Base-by-base conservation (phyloP, 2,329 filamentous ascomycete species). In the Tolypocladium ophioglossoides region DNA sequence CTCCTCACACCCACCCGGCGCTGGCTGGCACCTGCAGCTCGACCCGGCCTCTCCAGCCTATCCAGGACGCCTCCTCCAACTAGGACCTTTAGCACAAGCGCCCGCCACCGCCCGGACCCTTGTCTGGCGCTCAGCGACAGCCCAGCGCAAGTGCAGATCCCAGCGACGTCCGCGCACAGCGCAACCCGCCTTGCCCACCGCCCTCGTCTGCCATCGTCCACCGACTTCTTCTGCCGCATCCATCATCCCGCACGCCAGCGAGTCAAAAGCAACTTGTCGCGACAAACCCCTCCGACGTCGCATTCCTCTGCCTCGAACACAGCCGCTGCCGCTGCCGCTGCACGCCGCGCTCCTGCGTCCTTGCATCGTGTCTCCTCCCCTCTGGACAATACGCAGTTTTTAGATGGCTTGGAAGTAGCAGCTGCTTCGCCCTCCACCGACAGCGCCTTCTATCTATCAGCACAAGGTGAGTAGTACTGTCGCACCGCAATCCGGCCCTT, bases 331-430 rank as follows among this genome's bases (percentile, higher is more conserved):
- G 18, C 35, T 14, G 35, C n/a, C 37, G 37, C 34, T 30, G 35
- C 49, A 27, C 35, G 20, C 34, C 35, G 22, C 50, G 44, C 44
- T n/a, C 44, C 18, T 24, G 44, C 44, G 24, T 30, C 35, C 35
- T 18, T 38, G 34, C 51, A 22, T 37, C 51, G 40, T 16, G 32
- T 22, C 44, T 4, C 22, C 51, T 52, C 40, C 20, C 40, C 14
- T 16, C 51, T 16, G 37, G 22, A 32, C 49, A 14, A 27, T 9
- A 24, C 47, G n/a, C 37, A 54, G 50, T 50, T 52, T 54, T 50
- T 63, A 57, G 54, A 64, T 64, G 61, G 57, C 57, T 55, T 60
- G 54, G 49, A 50, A 54, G 55, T 62, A 64, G 57, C 52, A 46
- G 51, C 40, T 49, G 53, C 51, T 34, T 50, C 53, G 40, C 50